Evolutionary conservation across 75 land plant genomes (phyloP).

Genomic region (Cunninghamia lanceolata): DNA sequence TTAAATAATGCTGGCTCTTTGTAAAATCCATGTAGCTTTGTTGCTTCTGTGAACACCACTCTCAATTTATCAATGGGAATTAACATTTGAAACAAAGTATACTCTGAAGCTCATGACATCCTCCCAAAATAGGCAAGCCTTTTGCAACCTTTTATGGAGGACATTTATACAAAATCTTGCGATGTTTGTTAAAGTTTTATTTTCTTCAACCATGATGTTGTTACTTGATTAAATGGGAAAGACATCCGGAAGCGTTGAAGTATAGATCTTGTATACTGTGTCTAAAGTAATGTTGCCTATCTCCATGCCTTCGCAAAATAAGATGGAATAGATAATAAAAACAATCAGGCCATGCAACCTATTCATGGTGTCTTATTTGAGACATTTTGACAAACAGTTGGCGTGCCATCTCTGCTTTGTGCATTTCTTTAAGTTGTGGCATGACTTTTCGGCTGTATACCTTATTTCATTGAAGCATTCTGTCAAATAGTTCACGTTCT

Average conservation of each 20-base stretch:
- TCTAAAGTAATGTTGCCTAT: too few relatives aligned
- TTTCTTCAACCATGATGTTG: background rate
- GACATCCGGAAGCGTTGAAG: slow-evolving; percentile 9
- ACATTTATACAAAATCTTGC: slow-evolving; percentile 40
- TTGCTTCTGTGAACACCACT: slow-evolving; percentile 25
- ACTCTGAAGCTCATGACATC: slow-evolving; percentile 48
- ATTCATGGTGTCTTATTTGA: too few relatives aligned
- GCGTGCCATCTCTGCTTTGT: too few relatives aligned
- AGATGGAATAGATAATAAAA: too few relatives aligned
- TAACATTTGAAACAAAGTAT: slow-evolving; percentile 32
- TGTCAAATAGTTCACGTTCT: too few relatives aligned
- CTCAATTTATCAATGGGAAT: slow-evolving; percentile 15
- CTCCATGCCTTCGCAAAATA: too few relatives aligned
- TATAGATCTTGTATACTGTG: slow-evolving; percentile 26
- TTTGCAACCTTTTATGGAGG: slow-evolving; percentile 32
- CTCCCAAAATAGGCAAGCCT: slow-evolving; percentile 53
- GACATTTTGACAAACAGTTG: too few relatives aligned
- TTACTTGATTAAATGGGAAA: background rate
- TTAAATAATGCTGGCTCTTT: background rate
- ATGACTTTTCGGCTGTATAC: too few relatives aligned
- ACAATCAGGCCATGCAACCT: too few relatives aligned
- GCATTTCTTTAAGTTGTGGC: too few relatives aligned
- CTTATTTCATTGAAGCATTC: too few relatives aligned
- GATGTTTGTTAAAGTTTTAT: slow-evolving; percentile 27
- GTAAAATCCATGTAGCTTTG: slow-evolving; percentile 20